Percentiles rank a stretch among this genome's conserved stretches.
phyloP scores from a whole-genome alignment of 1,284 basidiomycete species.

The Boletus semigastroideus region DNA sequence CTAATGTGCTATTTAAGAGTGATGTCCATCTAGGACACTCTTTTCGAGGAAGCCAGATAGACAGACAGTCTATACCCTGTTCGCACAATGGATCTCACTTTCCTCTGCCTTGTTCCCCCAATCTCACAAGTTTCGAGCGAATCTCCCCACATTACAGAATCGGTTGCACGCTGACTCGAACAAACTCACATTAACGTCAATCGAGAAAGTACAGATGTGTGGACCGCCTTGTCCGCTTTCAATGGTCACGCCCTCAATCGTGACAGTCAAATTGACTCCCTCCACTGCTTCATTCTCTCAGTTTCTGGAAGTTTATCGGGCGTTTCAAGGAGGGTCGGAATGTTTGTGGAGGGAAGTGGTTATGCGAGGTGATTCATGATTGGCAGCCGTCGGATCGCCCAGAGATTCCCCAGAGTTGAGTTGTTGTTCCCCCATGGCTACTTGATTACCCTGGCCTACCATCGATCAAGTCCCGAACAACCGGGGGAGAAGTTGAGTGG shows the following conservation, averaged over 20 bases:
- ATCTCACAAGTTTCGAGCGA: slow-evolving; percentile 9
- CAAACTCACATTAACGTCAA: no score
- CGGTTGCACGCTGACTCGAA: no score
- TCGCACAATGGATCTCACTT: no score
- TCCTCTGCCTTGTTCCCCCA: slow-evolving; percentile 10
- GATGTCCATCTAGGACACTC: no score
- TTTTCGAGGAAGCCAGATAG: no score
- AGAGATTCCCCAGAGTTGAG: background rate
- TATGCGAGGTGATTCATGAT: background rate
- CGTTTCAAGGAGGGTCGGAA: background rate
- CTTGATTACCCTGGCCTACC: background rate
- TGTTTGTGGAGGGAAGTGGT: background rate
- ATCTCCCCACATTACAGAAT: no score
- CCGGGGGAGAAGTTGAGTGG: background rate
- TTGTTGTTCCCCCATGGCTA: background rate
- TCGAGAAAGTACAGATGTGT: no score
- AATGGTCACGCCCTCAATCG: background rate
- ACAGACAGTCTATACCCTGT: no score
- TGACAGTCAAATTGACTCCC: background rate
- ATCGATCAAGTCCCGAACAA: background rate
- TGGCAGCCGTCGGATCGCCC: background rate
- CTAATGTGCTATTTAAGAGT: no score
- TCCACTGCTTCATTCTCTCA: background rate
- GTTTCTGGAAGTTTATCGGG: background rate
- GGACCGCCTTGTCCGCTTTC: background rate